Conservation (phyloP, 495 filamentous ascomycete genomes). For the Lasiosphaeria ovina region DNA sequence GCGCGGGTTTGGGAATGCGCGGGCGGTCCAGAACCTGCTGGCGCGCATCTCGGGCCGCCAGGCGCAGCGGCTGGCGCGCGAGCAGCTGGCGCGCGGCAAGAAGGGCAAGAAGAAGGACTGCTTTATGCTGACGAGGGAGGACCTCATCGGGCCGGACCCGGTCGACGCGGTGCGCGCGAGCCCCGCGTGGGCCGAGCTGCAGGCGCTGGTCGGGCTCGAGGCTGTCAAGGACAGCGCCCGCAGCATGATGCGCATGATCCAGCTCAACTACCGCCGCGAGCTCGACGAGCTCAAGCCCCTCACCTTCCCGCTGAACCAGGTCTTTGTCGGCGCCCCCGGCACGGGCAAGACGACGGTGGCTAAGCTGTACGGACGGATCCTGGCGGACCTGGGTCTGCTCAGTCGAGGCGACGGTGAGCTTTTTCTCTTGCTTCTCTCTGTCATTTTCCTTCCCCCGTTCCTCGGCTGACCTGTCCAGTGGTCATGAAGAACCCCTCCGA, state of each 20-base stretch:
- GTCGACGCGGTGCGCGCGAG: slow-evolving; percentile 47
- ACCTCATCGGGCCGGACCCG: slow-evolving; percentile 68
- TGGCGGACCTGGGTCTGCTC: slow-evolving; percentile 59
- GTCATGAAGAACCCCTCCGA: slow-evolving; percentile 71
- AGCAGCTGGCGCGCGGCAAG: slow-evolving; percentile 26
- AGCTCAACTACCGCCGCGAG: slow-evolving; percentile 62
- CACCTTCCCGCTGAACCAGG: slow-evolving; percentile 61
- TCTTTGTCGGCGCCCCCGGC: slow-evolving; percentile 69
- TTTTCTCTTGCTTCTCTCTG: background rate
- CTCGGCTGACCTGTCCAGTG: slow-evolving; percentile 27
- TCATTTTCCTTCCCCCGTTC: slow-evolving; percentile 25
- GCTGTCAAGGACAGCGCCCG: slow-evolving; percentile 62
- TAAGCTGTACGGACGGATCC: slow-evolving; percentile 66
- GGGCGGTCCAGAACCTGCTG: slow-evolving; percentile 61
- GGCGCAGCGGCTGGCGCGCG: slow-evolving; percentile 47
- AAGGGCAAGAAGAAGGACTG: slow-evolving; percentile 35
- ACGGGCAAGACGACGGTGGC: slow-evolving; percentile 78
- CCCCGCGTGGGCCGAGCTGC: slow-evolving; percentile 58
- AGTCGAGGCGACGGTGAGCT: slow-evolving; percentile 59
- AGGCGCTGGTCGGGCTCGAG: slow-evolving; percentile 58
- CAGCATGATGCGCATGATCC: slow-evolving; percentile 56
- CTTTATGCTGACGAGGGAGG: slow-evolving; percentile 53
- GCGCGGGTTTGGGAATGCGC: slow-evolving; percentile 72
- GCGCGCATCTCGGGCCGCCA: slow-evolving; percentile 56
- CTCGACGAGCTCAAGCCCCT: slow-evolving; percentile 55